Percentiles rank a stretch among this genome's conserved stretches.
phyloP scores from a whole-genome alignment of 2,329 filamentous ascomycete species.

The Ceratocystis smalleyi region DNA sequence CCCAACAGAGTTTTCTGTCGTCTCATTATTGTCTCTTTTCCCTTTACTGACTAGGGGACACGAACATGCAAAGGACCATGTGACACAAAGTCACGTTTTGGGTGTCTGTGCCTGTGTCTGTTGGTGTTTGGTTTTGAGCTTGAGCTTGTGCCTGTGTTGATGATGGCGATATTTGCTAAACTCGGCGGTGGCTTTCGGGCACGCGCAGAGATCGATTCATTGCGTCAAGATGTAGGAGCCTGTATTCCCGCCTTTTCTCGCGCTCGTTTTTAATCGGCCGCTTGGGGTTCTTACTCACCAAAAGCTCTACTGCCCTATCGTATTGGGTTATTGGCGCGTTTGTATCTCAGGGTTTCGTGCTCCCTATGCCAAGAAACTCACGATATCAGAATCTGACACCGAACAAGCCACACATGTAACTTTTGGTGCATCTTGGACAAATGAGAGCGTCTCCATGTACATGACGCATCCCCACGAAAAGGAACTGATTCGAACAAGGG shows the following conservation, averaged over 20 bases:
- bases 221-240: neutral
- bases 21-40: neutral
- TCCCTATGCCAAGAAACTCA: neutral
- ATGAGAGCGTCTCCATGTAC: neutral
- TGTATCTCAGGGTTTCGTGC: neutral
- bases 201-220: neutral
- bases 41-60: neutral
- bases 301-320: neutral
- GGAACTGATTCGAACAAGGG: neutral
- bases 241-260: neutral
- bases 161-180: neutral
- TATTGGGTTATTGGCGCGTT: neutral
- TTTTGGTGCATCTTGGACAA: neutral
- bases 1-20: conserved; percentile 1
- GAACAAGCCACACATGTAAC: neutral
- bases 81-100: conserved; percentile 1
- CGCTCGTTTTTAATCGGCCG: neutral
- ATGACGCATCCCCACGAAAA: neutral
- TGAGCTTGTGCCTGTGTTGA: neutral
- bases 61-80: neutral
- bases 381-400: neutral
- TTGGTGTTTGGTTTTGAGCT: neutral
- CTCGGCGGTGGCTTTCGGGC: neutral
- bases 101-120: neutral
- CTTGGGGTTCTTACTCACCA: neutral